These are phyloP conservation scores for Fusarium marasasianum DNA, from an alignment of 2,329 filamentous ascomycete genomes.

Conservation along the genomic window DNA sequence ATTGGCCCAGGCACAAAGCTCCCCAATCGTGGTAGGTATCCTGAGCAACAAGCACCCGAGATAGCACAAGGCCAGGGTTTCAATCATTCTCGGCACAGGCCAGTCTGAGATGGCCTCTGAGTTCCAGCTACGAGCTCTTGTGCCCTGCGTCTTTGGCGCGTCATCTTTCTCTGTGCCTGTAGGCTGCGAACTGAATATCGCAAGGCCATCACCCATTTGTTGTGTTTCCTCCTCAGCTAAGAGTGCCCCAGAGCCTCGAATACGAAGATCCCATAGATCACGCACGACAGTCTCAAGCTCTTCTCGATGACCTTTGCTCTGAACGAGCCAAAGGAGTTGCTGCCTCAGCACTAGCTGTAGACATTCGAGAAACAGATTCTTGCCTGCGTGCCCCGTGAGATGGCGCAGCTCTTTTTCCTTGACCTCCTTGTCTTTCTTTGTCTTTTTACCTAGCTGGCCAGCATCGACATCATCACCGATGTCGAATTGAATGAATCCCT, in stretches of 20 bases:
- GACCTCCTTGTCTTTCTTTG: conserved; percentile 66
- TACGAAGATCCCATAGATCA: conserved; percentile 85
- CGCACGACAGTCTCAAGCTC: conserved; percentile 83
- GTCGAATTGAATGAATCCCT: conserved; percentile 66
- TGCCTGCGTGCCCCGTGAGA: conserved; percentile 73
- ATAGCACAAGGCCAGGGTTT: conserved; percentile 83
- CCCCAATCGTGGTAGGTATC: conserved; percentile 78
- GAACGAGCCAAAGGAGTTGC: conserved; percentile 79
- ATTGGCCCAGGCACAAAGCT: conserved; percentile 75
- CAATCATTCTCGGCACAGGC: conserved; percentile 73
- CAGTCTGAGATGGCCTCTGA: conserved; percentile 57
- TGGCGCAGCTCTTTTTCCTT: conserved; percentile 64
- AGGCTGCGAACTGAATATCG: conserved; percentile 54
- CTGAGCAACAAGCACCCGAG: conserved; percentile 79
- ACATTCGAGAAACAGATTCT: conserved; percentile 82
- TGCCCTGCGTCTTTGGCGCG: conserved; percentile 30
- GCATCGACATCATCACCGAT: conserved; percentile 76
- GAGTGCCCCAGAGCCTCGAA: conserved; percentile 55
- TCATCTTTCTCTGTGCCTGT: conserved; percentile 28
- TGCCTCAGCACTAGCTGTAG: conserved; percentile 86
- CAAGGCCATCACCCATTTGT: conserved; percentile 42
- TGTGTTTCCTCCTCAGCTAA: conserved; percentile 39
- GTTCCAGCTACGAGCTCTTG: conserved; percentile 55
- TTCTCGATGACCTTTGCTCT: conserved; percentile 69
- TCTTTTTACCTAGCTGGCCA: conserved; percentile 64